Evolutionary conservation across 805 yeast genomes (phyloP), one percentile per base, ranked within the genome.

Genomic region (Millerago galiae): DNA sequence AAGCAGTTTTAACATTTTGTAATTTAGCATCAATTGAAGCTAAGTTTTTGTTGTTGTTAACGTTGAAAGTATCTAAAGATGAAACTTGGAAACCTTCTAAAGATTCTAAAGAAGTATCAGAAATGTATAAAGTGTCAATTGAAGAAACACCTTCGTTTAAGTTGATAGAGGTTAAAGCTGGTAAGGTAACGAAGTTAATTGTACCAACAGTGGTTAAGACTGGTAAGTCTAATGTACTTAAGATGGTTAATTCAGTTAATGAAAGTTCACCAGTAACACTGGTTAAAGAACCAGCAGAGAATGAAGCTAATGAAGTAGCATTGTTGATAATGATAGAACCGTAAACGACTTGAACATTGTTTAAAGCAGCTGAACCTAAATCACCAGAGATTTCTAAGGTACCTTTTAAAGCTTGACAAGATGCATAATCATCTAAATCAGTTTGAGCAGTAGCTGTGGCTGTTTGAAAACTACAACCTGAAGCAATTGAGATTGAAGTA

Each of bases 11-110:
- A 50, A 89, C 93, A 46, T 83, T 67, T 65, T 79, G 67, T 62
- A 91, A 75, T 50, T 77, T 78, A 41, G 91, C 80, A 62, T 83
- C 75, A 55, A 84, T 76, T 46, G 86, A 65, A 54, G 72, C 77
- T 65, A 93, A 77, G 63, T 81, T 76, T 53, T 65, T 70, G 80
- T 93, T 93, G 83, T 93, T 93, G 89, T 89, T 90, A 59, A 93
- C 77, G 72, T 91, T 73, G 70, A 82, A 81, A 40, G 61, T 62
- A 47, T 60, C 67, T 58, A 61, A 71, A 60, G 60, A 65, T 58
- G 55, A 66, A 40, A 74, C 76, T 47, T 68, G 70, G 59, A 83
- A 72, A 66, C 93, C 93, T 43, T 74, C 76, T 59, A 85, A 75
- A 39, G 81, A 67, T 58, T 72, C 72, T 61, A 85, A 72, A 54